Conservation (phyloP, 768 basidiomycete genomes). For the Pleurotus tuber-regium region DNA sequence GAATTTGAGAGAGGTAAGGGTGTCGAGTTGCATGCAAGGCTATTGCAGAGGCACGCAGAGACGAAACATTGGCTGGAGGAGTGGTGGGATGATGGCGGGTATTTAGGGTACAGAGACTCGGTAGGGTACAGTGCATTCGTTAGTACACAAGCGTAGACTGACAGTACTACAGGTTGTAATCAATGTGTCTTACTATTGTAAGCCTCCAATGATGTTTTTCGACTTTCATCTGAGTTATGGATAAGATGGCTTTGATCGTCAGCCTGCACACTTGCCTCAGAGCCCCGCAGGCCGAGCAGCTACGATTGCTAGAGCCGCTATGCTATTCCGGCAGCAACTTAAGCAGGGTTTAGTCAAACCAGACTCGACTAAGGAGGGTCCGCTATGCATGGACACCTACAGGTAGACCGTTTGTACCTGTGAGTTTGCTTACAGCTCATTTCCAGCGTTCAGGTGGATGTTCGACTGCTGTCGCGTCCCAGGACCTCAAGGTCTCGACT, state of each 20-base stretch:
- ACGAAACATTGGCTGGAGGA: constrained; percentile 83
- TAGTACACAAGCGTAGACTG: background rate
- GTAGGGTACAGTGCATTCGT: constrained; percentile 35
- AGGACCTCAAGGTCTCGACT: constrained; percentile 70
- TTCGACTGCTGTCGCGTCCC: constrained; percentile 88
- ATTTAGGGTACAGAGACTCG: constrained; percentile 84
- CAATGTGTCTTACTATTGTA: constrained; percentile 95
- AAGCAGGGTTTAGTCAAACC: constrained; percentile 64
- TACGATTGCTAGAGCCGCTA: constrained; percentile 61
- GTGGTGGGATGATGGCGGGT: constrained; percentile 91
- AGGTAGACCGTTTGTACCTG: constrained; percentile 38
- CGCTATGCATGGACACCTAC: constrained; percentile 87
- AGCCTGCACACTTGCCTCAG: constrained; percentile 59
- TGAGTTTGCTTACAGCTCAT: background rate
- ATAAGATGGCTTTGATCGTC: constrained; percentile 73
- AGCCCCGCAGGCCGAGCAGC: constrained; percentile 68
- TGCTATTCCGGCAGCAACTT: constrained; percentile 70
- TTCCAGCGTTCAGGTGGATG: constrained; percentile 65
- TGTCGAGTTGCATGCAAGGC: constrained; percentile 58
- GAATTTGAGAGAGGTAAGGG: constrained; percentile 51
- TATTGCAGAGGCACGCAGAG: constrained; percentile 53
- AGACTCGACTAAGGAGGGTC: constrained; percentile 65
- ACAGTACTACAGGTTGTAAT: constrained; percentile 60
- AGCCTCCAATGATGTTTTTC: constrained; percentile 15
- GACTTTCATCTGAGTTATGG: background rate